Evolutionary conservation across 805 yeast genomes (phyloP).

Genomic region (Kodamaea jinghongensis): DNA sequence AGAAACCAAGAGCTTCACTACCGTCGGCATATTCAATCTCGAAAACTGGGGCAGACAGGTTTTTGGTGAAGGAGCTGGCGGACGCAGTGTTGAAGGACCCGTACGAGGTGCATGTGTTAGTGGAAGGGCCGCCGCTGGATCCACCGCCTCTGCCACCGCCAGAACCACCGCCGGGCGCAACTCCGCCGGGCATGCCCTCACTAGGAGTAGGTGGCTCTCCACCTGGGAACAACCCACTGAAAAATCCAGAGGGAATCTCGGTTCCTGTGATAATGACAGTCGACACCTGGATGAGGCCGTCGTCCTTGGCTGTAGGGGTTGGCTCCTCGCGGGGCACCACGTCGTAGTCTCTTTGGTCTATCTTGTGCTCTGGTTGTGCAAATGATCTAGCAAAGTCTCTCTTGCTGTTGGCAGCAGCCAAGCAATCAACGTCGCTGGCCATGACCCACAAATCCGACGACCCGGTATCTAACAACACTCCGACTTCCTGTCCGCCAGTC

Average conservation of each 20-base stretch:
- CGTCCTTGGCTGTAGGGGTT: neutral
- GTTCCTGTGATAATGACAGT: conserved; percentile 6
- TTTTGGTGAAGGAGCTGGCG: conserved; percentile 39
- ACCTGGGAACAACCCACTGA: neutral
- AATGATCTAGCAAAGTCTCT: conserved; percentile 2
- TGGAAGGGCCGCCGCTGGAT: conserved; percentile 6
- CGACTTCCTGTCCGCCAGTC: conserved; percentile 27
- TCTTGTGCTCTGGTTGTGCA: neutral
- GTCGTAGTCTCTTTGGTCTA: neutral
- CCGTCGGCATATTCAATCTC: conserved; percentile 48
- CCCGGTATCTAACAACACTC: conserved; percentile 41
- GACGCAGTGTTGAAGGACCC: conserved; percentile 47
- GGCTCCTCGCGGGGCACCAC: neutral
- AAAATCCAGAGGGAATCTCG: conserved; percentile 1
- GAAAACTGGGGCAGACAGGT: conserved; percentile 41
- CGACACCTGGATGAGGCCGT: conserved; percentile 2
- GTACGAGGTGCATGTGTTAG: conserved; percentile 41
- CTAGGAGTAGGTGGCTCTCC: neutral
- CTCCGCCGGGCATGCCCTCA: conserved; percentile 1
- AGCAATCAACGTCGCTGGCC: conserved; percentile 29
- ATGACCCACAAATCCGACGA: conserved; percentile 44
- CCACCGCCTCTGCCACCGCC: conserved; percentile 5
- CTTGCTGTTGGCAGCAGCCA: conserved; percentile 4
- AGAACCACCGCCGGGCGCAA: neutral
- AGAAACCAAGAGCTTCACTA: conserved; percentile 47